phyloP scores from a whole-genome alignment of 805 yeast genomes.

The Cyberlindnera mycetangii region DNA sequence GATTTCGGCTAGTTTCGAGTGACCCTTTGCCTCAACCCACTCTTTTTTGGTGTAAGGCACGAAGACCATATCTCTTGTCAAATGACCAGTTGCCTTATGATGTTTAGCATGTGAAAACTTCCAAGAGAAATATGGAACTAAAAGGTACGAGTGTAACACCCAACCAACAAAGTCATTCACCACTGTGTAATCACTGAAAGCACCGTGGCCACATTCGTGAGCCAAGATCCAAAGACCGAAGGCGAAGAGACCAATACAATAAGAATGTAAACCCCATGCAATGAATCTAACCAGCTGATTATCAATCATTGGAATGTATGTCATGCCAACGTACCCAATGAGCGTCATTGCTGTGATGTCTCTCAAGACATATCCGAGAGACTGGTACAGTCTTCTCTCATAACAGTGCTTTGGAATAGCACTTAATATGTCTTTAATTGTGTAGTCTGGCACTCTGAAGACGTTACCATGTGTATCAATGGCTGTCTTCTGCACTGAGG shows the following conservation, averaged over 20 bases:
- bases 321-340: conserved; percentile 33
- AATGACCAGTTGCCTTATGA: conserved; percentile 86
- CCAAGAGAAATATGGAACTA: conserved; percentile 90
- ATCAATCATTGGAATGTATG: conserved; percentile 40
- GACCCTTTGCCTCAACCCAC: conserved; percentile 36
- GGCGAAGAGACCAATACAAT: conserved; percentile 20
- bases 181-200: conserved; percentile 68
- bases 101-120: conserved; percentile 80
- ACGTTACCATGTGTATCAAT: conserved; percentile 50
- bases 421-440: conserved; percentile 53
- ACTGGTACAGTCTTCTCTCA: conserved; percentile 47
- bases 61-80: conserved; percentile 80
- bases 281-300: conserved; percentile 13
- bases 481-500: conserved; percentile 32
- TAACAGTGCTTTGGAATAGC: conserved; percentile 63
- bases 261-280: conserved; percentile 6
- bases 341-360: conserved; percentile 44
- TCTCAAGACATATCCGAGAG: conserved; percentile 50
- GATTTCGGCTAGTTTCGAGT: conserved; percentile 37
- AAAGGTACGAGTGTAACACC: conserved; percentile 71
- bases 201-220: conserved; percentile 91
- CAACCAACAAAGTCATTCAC: conserved; percentile 82
- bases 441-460: conserved; percentile 57
- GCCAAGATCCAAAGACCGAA: conserved; percentile 82
- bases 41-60: conserved; percentile 68